A percentile compares a stretch with the other conserved stretches of the same genome.
Conservation (phyloP, 768 basidiomycete genomes). For the Megacollybia marginata region DNA sequence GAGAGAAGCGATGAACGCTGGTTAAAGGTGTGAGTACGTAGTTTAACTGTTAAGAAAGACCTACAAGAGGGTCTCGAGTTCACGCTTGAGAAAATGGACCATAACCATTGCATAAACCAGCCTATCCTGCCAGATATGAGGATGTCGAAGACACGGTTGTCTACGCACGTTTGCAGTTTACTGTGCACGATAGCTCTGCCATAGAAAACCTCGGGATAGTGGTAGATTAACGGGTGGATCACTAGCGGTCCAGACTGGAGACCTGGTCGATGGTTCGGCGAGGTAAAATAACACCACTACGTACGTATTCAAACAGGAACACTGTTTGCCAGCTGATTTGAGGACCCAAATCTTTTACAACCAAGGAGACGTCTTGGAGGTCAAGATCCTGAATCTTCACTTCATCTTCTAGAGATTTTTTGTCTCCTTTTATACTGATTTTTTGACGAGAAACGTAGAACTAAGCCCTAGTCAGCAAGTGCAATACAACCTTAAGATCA, state of each 20-base stretch:
- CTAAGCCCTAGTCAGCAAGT: slow-evolving; percentile 29
- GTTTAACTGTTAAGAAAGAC: slow-evolving; percentile 19
- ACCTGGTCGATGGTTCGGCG: not conserved
- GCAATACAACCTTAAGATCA: not conserved
- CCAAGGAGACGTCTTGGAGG: slow-evolving; percentile 50
- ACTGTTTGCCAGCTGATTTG: slow-evolving; percentile 88
- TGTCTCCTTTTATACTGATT: slow-evolving; percentile 55
- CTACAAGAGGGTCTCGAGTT: slow-evolving; percentile 86
- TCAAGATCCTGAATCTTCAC: slow-evolving; percentile 51
- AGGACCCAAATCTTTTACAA: slow-evolving; percentile 84
- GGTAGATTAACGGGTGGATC: slow-evolving; percentile 81
- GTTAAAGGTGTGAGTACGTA: not conserved
- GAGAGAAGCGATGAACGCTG: slow-evolving; percentile 92
- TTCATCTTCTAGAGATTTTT: slow-evolving; percentile 57
- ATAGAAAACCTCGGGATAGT: slow-evolving; percentile 65
- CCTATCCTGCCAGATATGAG: slow-evolving; percentile 23
- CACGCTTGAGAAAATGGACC: slow-evolving; percentile 86
- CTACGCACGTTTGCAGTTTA: slow-evolving; percentile 60
- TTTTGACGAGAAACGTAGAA: slow-evolving; percentile 69
- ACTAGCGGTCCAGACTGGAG: slow-evolving; percentile 76
- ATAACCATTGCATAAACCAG: slow-evolving; percentile 71
- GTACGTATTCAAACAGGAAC: slow-evolving; percentile 91
- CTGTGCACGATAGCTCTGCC: slow-evolving; percentile 67
- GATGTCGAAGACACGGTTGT: not conserved
- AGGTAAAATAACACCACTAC: slow-evolving; percentile 18